Evolutionary conservation across 306 rosid genomes (phyloP).

Genomic region (Mimosa bimucronata): DNA sequence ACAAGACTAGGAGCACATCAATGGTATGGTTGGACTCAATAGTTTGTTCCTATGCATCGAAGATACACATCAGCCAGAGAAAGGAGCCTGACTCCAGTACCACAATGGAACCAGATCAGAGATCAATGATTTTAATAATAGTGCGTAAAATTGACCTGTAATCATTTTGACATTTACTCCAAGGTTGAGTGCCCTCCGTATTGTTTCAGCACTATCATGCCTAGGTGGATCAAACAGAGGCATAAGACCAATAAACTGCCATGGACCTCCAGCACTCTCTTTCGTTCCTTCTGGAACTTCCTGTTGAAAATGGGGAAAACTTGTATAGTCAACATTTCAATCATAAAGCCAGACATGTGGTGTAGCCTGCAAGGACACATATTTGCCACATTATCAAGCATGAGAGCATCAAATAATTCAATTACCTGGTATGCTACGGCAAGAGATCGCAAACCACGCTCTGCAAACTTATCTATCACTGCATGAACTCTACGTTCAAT

Average conservation of each 20-base stretch:
- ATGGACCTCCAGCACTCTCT: slow-evolving; percentile 92
- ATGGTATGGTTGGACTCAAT: slow-evolving; percentile 2
- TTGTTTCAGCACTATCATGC: slow-evolving; percentile 99
- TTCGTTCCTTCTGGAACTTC: slow-evolving; percentile 96
- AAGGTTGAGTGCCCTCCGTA: slow-evolving; percentile 91
- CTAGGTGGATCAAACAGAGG: slow-evolving; percentile 99
- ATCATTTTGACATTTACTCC: slow-evolving; percentile 99
- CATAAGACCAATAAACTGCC: slow-evolving; percentile 96
- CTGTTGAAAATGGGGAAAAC: slow-evolving; percentile 51
- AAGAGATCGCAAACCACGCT: slow-evolving; percentile 95
- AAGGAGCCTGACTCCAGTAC: background rate
- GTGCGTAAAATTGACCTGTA: slow-evolving; percentile 61
- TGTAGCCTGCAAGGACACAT: background rate
- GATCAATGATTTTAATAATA: slow-evolving; percentile 29
- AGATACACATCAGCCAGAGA: background rate
- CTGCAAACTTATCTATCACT: slow-evolving; percentile 95
- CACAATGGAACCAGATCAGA: slow-evolving; percentile 24
- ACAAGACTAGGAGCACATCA: background rate
- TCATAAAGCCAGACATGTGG: background rate
- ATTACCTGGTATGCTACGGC: slow-evolving; percentile 94
- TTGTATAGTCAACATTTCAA: slow-evolving; percentile 13
- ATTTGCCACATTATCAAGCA: slow-evolving; percentile 22
- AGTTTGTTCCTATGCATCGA: slow-evolving; percentile 17
- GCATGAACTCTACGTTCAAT: slow-evolving; percentile 93
- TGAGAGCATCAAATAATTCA: slow-evolving; percentile 10